A percentile compares a stretch with the other conserved stretches of the same genome.
Evolutionary conservation across 2,329 filamentous ascomycete species (phyloP).

Genomic region (Calonectria montana): DNA sequence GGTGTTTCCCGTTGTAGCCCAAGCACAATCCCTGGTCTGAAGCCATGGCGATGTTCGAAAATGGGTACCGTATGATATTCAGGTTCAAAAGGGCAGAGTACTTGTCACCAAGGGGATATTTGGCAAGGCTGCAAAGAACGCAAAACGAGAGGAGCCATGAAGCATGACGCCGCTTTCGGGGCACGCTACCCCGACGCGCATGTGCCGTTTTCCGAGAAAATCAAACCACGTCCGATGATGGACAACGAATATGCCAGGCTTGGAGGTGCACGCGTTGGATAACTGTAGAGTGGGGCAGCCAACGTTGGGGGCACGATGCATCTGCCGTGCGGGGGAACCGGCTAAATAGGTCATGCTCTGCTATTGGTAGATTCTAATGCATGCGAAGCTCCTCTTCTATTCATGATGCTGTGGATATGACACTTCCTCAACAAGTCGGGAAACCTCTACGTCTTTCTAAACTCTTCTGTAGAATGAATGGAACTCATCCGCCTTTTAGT

Average conservation of each 20-base stretch:
- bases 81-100: not conserved
- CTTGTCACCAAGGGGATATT: not conserved
- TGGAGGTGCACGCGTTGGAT: not conserved
- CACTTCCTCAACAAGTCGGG: not conserved
- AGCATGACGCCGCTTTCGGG: not conserved
- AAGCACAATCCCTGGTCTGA: constrained; percentile 48
- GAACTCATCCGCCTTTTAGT: too few species aligned
- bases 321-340: constrained; percentile 1
- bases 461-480: not conserved
- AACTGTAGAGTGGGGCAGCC: not conserved
- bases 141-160: not conserved
- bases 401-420: not conserved
- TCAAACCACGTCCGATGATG: constrained; percentile 1
- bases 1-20: constrained; percentile 65
- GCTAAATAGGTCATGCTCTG: not conserved
- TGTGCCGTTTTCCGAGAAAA: not conserved
- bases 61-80: not conserved
- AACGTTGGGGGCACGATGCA: not conserved
- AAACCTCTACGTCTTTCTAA: not conserved
- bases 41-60: constrained; percentile 28
- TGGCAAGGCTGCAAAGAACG: not conserved
- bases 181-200: not conserved
- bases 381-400: not conserved
- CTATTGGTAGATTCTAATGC: not conserved
- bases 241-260: not conserved